Base-by-base conservation (phyloP, 2,329 filamentous ascomycete species). In the Diplodia seriata region DNA sequence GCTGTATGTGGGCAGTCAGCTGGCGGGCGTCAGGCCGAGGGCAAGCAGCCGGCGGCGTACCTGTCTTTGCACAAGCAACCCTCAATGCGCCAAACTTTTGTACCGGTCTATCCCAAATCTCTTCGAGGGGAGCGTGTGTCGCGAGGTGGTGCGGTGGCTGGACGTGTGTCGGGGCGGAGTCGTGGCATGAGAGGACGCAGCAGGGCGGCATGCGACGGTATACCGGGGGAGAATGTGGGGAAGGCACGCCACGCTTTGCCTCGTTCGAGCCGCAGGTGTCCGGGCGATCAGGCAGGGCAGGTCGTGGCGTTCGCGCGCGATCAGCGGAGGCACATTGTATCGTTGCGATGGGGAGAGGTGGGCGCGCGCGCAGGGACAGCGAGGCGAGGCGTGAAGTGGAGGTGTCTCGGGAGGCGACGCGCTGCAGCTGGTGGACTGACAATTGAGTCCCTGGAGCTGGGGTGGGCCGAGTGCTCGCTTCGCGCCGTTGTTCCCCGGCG, bases 61-160 rank as follows among this genome's bases (percentile, higher is more conserved):
- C 64, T 67, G 40, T 55, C 43, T 50, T 50, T 31, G 64, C 54
- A 59, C 63, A 59, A 59, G 64, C 55, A 68, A 68, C 29, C 40
- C 36, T 57, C 66, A 69, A 77, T 76, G 74, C 77, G 75, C 77
- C 76, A 74, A 79, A 76, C 72, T 77, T 68, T 76, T 79, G 54
- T 78, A 73, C 77, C 76, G 74, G 71, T 79, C 77, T 79, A 79
- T 79, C 77, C 77, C 77, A 78, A 79, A 71, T 79, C 76, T 77
- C 77, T 73, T 73, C 56, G 64, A 50, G 29, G 64, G 26, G 38
- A 36, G 64, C 40, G 64, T 36, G 64, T 23, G 54, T 49, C 64
- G 64, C 59, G 59, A 51, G 47, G 40, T 49, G 64, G 40, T 49
- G 29, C 29, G 64, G 54, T 59, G 55, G 54, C 38, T 23, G 67